A percentile compares a stretch with the other conserved stretches of the same genome.
phyloP scores from a whole-genome alignment of 2,329 filamentous ascomycete species.

The Phyllosticta citriasiana region DNA sequence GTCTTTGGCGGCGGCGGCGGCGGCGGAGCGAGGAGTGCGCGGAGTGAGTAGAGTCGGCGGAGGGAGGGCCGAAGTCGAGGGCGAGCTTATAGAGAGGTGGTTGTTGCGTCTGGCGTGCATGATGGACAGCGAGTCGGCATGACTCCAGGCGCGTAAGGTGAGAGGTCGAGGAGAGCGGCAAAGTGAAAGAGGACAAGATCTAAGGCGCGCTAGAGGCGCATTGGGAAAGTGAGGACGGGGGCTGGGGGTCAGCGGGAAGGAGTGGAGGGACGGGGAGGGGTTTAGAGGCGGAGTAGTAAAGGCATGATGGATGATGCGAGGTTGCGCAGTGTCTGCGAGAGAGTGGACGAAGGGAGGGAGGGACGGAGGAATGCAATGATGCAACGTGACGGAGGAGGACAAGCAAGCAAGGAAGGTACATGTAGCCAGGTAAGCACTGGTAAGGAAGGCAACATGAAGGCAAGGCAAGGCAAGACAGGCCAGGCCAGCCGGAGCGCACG shows the following conservation, averaged over 20 bases:
- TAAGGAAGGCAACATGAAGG: not conserved
- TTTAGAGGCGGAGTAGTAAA: not conserved
- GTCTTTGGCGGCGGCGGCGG: constrained; percentile 33
- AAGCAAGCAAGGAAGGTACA: not conserved
- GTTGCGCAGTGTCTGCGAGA: not conserved
- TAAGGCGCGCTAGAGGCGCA: not conserved
- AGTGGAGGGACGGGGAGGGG: not conserved
- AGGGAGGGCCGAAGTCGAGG: constrained; percentile 22
- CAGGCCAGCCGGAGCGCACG: not conserved
- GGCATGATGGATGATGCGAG: not conserved
- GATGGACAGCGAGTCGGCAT: constrained; percentile 13
- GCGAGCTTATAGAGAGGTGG: constrained; percentile 36
- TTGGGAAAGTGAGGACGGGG: not conserved
- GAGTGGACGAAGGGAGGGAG: constrained; percentile 4
- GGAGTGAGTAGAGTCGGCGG: constrained; percentile 28
- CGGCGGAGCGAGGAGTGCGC: constrained; percentile 19
- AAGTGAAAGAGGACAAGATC: not conserved
- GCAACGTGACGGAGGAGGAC: constrained; percentile 10
- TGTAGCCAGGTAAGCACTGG: no score
- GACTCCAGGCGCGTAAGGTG: constrained; percentile 12
- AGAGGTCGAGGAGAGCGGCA: not conserved
- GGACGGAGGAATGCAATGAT: constrained; percentile 14
- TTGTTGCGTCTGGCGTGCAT: constrained; percentile 40
- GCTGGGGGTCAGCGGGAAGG: not conserved
- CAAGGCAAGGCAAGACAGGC: not conserved